Base-by-base conservation (phyloP, 345 rosid species). In the Gossypium arboreum region DNA sequence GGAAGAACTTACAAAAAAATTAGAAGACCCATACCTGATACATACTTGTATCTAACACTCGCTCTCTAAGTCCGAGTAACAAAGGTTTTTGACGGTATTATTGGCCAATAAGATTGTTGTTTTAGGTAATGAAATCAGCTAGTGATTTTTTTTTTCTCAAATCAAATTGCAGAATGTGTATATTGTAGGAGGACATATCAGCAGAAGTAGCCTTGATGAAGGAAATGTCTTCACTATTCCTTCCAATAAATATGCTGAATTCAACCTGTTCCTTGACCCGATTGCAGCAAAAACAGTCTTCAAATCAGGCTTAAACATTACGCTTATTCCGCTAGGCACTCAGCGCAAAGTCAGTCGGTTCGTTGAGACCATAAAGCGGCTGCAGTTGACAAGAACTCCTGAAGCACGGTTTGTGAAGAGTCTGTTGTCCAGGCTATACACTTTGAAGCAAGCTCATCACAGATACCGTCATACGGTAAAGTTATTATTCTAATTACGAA, bases 261-360 rank as follows among this genome's bases (percentile, higher is more conserved):
- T 91, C 87, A 94, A 91, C 66, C 86, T 94, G 88, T 91, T 85
- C 83, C 93, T 94, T 11, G 98, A 94, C 74, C 97, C 98, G 16
- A 78, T 84, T 34, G 95, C 97, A 22, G 95, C 97, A 12, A 90
- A 91, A 71, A 80, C 81, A 2, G 97, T 91, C 51, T 79, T 94
- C 4, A 79, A 83, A 44, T 94, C 98, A 2, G 77, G 79, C 25
- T 73, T 94, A 24, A 71, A 86, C 65, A 84, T 92, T 77, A 94
- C 87, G 7, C 88, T 94, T 70, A 78, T 91, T 70, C 98, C 98
- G 6, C 91, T 92, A 7, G 72, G 81, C 24, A 67, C 82, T 50
- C 97, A 91, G 77, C 86, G 88, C 7, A 79, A 78, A 65, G 82
- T 90, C 50, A 76, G 81, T 27, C 84, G 88, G 6, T 89, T 89